These are phyloP conservation scores for Liriodendron chinense DNA, from an alignment of 164 flowering plant genomes.

Conservation along the genomic window DNA sequence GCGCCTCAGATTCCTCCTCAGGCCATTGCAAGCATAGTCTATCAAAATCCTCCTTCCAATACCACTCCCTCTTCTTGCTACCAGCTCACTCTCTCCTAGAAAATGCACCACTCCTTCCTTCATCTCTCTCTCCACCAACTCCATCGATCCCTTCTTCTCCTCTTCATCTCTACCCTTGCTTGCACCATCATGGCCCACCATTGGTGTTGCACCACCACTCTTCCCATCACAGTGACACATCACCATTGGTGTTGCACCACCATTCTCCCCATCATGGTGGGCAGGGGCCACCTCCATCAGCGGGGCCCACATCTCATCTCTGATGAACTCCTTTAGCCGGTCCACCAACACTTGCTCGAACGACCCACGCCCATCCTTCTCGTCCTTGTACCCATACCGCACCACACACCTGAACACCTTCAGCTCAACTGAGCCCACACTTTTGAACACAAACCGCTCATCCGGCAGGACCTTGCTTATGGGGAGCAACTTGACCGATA, in stretches of 20 bases:
- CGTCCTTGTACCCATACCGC: constrained; percentile 78
- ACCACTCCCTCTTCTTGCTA: constrained; percentile 44
- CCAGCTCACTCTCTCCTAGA: constrained; percentile 67
- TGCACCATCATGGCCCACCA: constrained; percentile 12
- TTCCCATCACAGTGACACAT: constrained; percentile 19
- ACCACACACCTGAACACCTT: constrained; percentile 62
- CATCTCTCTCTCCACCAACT: constrained; percentile 38
- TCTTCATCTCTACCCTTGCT: background rate
- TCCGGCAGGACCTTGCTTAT: constrained; percentile 61
- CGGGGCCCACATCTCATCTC: constrained; percentile 31
- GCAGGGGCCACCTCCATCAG: constrained; percentile 30
- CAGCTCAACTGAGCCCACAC: constrained; percentile 47
- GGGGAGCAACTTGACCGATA: constrained; percentile 74
- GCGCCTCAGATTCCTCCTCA: constrained; percentile 61
- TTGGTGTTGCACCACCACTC: background rate
- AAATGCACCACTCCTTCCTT: constrained; percentile 51
- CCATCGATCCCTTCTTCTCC: constrained; percentile 12
- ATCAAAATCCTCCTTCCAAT: constrained; percentile 54
- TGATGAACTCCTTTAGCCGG: constrained; percentile 49
- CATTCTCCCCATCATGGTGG: background rate
- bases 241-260: constrained; percentile 8
- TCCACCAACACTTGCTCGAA: constrained; percentile 55
- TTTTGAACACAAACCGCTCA: constrained; percentile 65
- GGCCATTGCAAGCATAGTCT: constrained; percentile 49
- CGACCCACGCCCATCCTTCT: constrained; percentile 38